These are phyloP conservation scores for Cyberlindnera galapagoensis DNA, from an alignment of 805 yeast genomes.

Conservation along the genomic window DNA sequence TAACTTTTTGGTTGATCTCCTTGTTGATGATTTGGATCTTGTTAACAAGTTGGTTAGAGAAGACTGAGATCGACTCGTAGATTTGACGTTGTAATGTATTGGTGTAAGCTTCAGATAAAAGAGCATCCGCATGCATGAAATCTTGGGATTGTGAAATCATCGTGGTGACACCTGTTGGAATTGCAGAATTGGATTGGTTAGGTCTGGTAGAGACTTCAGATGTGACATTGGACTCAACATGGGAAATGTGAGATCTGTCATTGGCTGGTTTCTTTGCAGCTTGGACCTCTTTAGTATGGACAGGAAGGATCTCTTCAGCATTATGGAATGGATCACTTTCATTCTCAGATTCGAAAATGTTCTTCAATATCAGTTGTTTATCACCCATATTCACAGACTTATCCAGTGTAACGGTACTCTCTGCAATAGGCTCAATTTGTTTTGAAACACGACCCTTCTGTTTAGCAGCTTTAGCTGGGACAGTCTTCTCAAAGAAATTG, in stretches of 20 bases:
- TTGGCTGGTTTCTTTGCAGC: too few relatives aligned
- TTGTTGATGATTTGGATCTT: conserved; percentile 31
- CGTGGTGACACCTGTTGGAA: too few relatives aligned
- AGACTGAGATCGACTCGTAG: conserved; percentile 26
- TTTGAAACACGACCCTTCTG: background rate
- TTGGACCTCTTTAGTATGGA: too few relatives aligned
- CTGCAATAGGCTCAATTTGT: conserved; percentile 3
- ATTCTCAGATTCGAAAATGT: background rate
- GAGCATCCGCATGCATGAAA: conserved; percentile 7
- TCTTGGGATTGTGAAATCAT: conserved; percentile 1
- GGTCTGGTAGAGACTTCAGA: too few relatives aligned
- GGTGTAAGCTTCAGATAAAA: conserved; percentile 27
- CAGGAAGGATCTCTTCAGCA: too few relatives aligned
- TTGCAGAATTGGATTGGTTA: too few relatives aligned
- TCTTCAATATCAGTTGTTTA: background rate
- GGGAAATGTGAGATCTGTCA: too few relatives aligned
- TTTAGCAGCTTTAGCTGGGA: background rate
- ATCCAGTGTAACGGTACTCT: conserved; percentile 2
- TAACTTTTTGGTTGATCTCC: conserved; percentile 30
- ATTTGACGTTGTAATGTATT: conserved; percentile 32
- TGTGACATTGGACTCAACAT: too few relatives aligned
- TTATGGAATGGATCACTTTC: background rate
- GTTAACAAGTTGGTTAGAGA: conserved; percentile 28
- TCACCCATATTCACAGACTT: background rate
- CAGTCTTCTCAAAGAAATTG: too few relatives aligned